Base-by-base conservation (phyloP, 441 rosid species). In the Hura crepitans region DNA sequence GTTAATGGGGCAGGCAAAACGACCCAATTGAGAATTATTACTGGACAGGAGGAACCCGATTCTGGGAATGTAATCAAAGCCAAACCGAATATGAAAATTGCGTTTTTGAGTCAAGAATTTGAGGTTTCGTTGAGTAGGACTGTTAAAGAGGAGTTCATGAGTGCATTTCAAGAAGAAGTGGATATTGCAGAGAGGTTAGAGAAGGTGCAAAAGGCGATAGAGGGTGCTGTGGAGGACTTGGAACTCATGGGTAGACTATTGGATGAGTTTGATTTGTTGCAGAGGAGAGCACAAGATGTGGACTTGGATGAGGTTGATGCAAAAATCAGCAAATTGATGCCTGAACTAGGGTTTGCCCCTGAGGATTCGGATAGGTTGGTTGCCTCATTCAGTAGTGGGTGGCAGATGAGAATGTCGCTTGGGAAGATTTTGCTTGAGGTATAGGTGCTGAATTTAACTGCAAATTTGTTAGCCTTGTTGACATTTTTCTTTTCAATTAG, bases 371-470 rank as follows among this genome's bases (percentile, higher is more conserved):
- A 91, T 82, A 88, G 97, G 82, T 83, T 93, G 77, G 98, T 93
- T 8, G 98, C 97, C 6, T 88, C 95, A 0, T 93, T 91, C 75
- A 93, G 98, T 64, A 80, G 98, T 66, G 97, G 98, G 8, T 93
- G 98, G 98, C 97, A 93, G 81, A 93, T 91, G 98, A 91, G 98
- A 81, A 93, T 93, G 89, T 91, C 96, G 15, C 95, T 93, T 65
- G 98, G 98, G 62, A 93, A 93, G 87, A 93, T 93, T 73, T 78
- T 93, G 78, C 81, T 93, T 80, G 97, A 93, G 98, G 98, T 91
- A 82, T 28, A 30, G 5, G 7, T 47, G 23, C 7, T 46, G 31
- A 47, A n/a, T 59, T 46, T 59, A 42, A 14, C 45, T 28, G 20
- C 20, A 28, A 45, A 59, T 42, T 58, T 47, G n/a, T 14, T 69